These are phyloP conservation scores for Rheum nobile DNA, from an alignment of 148 eudicot species.

Conservation along the genomic window DNA sequence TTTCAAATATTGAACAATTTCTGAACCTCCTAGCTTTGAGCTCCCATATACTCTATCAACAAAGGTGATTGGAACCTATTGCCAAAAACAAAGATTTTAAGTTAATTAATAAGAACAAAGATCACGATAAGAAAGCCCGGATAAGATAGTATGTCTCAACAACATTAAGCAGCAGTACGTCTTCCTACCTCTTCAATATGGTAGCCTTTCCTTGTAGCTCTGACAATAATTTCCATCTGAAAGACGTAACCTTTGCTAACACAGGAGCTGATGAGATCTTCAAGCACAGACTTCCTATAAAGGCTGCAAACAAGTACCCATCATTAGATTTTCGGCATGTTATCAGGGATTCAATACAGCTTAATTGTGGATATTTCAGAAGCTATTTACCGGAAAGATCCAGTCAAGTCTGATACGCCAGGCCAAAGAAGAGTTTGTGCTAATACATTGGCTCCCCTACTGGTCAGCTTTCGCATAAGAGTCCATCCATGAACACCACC, in stretches of 20 bases:
- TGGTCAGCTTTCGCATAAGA: no score
- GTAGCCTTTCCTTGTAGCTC: slow-evolving; percentile 88
- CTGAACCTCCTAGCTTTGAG: slow-evolving; percentile 91
- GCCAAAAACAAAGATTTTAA: background rate
- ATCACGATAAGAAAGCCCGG: no score
- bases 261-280: slow-evolving; percentile 83
- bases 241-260: slow-evolving; percentile 91
- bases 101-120: background rate
- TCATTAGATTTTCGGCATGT: background rate
- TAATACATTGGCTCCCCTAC: slow-evolving; percentile 98
- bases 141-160: no score
- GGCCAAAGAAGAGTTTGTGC: slow-evolving; percentile 98
- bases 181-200: no score
- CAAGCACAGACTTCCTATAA: slow-evolving; percentile 71
- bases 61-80: slow-evolving; percentile 81
- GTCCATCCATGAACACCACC: slow-evolving; percentile 99
- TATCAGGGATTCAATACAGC: background rate
- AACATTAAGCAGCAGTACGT: no score
- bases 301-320: slow-evolving; percentile 29
- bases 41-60: slow-evolving; percentile 88
- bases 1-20: slow-evolving; percentile 77
- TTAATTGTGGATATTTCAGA: background rate
- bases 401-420: slow-evolving; percentile 96
- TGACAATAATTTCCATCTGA: slow-evolving; percentile 96
- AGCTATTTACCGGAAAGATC: slow-evolving; percentile 64